Base-by-base conservation (phyloP, 1,284 basidiomycete species). In the Ustilago vetiveriae region DNA sequence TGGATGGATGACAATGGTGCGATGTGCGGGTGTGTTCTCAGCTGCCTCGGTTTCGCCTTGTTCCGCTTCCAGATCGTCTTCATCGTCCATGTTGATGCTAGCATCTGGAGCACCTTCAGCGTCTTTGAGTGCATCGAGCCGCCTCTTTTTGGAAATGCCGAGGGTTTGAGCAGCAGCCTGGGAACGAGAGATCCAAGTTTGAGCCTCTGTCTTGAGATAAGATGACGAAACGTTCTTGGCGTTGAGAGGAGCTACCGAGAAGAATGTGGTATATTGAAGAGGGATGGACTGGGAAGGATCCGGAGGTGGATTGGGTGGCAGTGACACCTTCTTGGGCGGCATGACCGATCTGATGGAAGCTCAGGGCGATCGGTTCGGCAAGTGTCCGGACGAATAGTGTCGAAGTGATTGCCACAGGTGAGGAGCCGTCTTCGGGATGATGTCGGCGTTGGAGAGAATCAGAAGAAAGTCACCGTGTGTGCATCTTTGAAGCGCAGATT, bases 1-100 rank as follows among this genome's bases (percentile, higher is more conserved):
- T 2, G 92, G 93, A 77, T 99, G 96, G 53, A 99, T 91, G 33
- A 99, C 90, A 55, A 99, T 83, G 21, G 84, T 85, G 46, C 43
- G 62, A 23, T 71, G 46, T 6, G 67, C 74, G 5, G 70, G 60
- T 2, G 62, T 57, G 40, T 69, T 54, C 27, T 67, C 60, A 13
- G 46, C 53, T 27, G 57, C 60, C 38, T 72, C 66, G 17, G 55
- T 54, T 21, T 69, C 64, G 9, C 51, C 68, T 8, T 63, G 57
- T 3, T 64, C 69, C 26, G 54, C 57, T 1, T 63, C 66, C 38
- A 64, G 59, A 38, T 58, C 62, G 23, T 65, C 65, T 14, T 71
- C 59, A 7, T 58, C 53, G 29, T 59, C 65, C 33, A 59, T 39
- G 42, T 50, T 65, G 45, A 62, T 37, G 30, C 47, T 64, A 21